These are phyloP conservation scores for Schwanniomyces occidentalis DNA, from an alignment of 805 yeast genomes.

Conservation along the genomic window DNA sequence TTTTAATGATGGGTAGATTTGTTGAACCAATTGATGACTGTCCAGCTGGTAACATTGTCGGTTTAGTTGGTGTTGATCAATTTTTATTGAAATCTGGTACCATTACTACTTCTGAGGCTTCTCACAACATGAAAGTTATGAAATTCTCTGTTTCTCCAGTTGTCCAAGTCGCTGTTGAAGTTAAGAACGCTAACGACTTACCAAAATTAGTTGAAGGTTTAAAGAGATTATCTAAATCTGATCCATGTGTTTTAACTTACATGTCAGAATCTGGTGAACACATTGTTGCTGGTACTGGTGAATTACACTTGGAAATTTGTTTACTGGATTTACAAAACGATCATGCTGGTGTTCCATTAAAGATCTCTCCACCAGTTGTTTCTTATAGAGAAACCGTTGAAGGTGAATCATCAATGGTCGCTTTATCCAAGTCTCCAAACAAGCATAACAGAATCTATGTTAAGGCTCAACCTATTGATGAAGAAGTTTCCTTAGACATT, in stretches of 20 bases:
- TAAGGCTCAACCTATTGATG: constrained; percentile 94
- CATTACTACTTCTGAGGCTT: constrained; percentile 90
- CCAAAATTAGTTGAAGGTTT: constrained; percentile 99
- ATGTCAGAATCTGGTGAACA: constrained; percentile 98
- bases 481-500: constrained; percentile 89
- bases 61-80: constrained; percentile 99
- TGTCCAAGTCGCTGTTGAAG: constrained; percentile 99
- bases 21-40: constrained; percentile 98
- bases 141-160: constrained; percentile 99
- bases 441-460: constrained; percentile 99
- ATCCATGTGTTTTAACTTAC: constrained; percentile 92
- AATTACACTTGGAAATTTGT: constrained; percentile 98
- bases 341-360: constrained; percentile 99
- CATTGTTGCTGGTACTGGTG: constrained; percentile 99
- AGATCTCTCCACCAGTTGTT: constrained; percentile 96
- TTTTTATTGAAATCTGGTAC: constrained; percentile 99
- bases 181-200: constrained; percentile 98
- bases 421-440: constrained; percentile 99
- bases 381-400: constrained; percentile 98
- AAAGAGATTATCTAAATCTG: constrained; percentile 99
- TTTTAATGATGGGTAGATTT: constrained; percentile 98
- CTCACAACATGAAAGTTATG: constrained; percentile 99
- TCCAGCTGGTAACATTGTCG: constrained; percentile 99
- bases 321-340: constrained; percentile 93
- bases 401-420: constrained; percentile 90